phyloP scores from a whole-genome alignment of 208 protist genomes.

The Acanthamoeba sp. region DNA sequence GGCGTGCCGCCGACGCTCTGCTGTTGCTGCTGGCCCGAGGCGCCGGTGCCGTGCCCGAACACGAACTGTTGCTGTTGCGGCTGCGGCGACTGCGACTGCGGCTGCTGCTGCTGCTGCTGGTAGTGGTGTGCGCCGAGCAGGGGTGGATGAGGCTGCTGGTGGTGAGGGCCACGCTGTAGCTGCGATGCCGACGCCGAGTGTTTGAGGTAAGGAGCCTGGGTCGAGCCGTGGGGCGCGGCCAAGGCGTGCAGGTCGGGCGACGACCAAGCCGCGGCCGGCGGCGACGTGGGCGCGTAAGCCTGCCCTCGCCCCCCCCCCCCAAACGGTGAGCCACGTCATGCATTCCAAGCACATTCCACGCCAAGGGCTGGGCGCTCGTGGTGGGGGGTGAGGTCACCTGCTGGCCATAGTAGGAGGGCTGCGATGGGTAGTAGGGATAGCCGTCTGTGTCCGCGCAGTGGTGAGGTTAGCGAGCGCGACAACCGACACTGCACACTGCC shows the following conservation, averaged over 20 bases:
- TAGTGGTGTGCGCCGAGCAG: background rate
- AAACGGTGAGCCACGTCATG: background rate
- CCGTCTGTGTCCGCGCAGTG: background rate
- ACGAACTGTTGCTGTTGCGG: background rate
- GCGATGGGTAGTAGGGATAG: background rate
- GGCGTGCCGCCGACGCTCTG: too few species aligned
- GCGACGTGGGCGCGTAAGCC: background rate
- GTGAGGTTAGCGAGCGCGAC: background rate
- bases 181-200: background rate
- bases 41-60: background rate
- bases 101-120: background rate
- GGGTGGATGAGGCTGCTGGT: background rate
- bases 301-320: too few species aligned
- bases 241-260: too few species aligned
- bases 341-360: too few species aligned
- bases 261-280: background rate
- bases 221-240: background rate
- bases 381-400: background rate
- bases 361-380: background rate
- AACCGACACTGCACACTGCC: background rate
- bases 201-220: background rate
- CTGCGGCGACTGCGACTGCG: background rate
- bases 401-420: background rate
- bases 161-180: background rate
- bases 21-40: background rate